Conservation (phyloP, 179 eudicot species). For the Drosera spatulata region DNA sequence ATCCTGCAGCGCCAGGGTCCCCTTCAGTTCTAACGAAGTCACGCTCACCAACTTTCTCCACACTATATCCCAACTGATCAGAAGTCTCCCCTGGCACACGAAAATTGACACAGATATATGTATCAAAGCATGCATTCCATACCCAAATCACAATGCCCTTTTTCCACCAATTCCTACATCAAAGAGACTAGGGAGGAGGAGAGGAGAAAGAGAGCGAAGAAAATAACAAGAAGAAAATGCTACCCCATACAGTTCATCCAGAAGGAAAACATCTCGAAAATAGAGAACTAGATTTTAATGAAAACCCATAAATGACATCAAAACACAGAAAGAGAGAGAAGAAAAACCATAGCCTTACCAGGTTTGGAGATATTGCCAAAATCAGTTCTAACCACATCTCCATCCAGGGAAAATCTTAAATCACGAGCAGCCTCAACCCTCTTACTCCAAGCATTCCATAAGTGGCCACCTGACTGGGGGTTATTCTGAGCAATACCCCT, state of each 20-base stretch:
- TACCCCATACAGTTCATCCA: no score
- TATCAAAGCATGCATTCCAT: not conserved
- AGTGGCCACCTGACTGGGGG: slow-evolving; percentile 20
- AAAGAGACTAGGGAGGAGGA: no score
- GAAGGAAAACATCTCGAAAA: no score
- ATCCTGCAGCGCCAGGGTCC: slow-evolving; percentile 94
- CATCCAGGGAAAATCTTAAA: slow-evolving; percentile 72
- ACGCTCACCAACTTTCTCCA: slow-evolving; percentile 69
- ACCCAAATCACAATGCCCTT: no score
- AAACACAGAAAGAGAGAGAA: not conserved
- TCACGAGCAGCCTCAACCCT: slow-evolving; percentile 73
- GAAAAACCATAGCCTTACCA: slow-evolving; percentile 17
- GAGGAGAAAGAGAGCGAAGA: no score
- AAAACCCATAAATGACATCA: not conserved
- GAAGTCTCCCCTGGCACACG: slow-evolving; percentile 21
- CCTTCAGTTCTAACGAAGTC: slow-evolving; percentile 90
- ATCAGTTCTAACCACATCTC: slow-evolving; percentile 29
- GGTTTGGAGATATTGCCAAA: slow-evolving; percentile 11
- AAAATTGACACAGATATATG: slow-evolving; percentile 1
- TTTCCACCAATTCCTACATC: no score
- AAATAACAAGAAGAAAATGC: no score
- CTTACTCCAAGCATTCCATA: slow-evolving; percentile 75
- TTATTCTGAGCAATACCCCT: slow-evolving; percentile 11
- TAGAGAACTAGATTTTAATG: no score
- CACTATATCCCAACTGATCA: slow-evolving; percentile 31